Percentiles rank a stretch among this genome's conserved stretches.
Evolutionary conservation across 1,284 basidiomycete species (phyloP).

Genomic region (Ustilago crameri): DNA sequence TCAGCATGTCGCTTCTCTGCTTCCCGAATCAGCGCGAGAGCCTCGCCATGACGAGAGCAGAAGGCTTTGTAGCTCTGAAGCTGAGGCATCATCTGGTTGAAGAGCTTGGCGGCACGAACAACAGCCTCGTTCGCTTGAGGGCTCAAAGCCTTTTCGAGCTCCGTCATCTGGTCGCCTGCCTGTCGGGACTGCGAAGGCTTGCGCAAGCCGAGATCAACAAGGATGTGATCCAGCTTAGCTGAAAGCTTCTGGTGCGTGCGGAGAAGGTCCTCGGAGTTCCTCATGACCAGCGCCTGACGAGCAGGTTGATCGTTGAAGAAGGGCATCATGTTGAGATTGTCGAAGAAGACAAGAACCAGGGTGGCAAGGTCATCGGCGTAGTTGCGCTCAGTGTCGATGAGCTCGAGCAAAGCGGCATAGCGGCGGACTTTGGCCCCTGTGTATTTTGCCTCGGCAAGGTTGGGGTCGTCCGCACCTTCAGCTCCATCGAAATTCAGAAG

Average conservation of each 20-base stretch:
- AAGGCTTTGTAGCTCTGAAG: conserved; percentile 60
- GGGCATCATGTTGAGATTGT: conserved; percentile 58
- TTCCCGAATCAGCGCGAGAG: conserved; percentile 60
- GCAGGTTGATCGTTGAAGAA: conserved; percentile 60
- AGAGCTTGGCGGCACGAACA: conserved; percentile 39
- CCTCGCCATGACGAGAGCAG: conserved; percentile 65
- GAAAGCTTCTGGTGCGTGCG: conserved; percentile 57
- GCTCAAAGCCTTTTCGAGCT: conserved; percentile 46
- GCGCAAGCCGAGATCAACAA: conserved; percentile 49
- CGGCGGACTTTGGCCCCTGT: conserved; percentile 43
- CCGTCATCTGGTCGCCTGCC: conserved; percentile 26
- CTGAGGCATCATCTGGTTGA: conserved; percentile 50
- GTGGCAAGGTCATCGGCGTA: conserved; percentile 64
- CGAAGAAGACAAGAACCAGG: conserved; percentile 64
- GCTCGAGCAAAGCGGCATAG: conserved; percentile 61
- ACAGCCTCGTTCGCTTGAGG: conserved; percentile 53
- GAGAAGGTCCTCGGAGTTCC: conserved; percentile 60
- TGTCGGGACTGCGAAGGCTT: conserved; percentile 15
- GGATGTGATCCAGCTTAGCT: conserved; percentile 49
- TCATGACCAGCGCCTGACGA: conserved; percentile 55
- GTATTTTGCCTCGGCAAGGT: conserved; percentile 23
- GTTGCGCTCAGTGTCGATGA: conserved; percentile 64
- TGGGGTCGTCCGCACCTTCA: conserved; percentile 11
- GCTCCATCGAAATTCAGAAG: conserved; percentile 16
- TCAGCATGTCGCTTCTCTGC: conserved; percentile 62